Conservation (phyloP, 1,284 basidiomycete genomes). For the Psilocybe mexicana region DNA sequence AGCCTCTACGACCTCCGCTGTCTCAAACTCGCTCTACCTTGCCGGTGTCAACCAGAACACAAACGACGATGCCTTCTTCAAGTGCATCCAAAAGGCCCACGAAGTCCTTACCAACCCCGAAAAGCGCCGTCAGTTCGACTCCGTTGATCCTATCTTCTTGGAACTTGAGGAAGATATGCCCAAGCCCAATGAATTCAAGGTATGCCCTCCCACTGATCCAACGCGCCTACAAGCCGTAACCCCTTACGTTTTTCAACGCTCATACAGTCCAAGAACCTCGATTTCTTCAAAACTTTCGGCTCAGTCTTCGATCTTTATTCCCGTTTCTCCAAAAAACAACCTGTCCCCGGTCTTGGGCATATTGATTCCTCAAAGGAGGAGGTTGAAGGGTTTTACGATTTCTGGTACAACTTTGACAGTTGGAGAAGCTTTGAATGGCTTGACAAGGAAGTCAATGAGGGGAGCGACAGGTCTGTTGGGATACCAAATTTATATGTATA, state of each 20-base stretch:
- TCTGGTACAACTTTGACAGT: slow-evolving; percentile 99
- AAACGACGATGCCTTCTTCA: slow-evolving; percentile 99
- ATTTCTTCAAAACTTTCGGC: slow-evolving; percentile 62
- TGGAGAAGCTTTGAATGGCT: slow-evolving; percentile 99
- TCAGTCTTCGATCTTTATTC: slow-evolving; percentile 91
- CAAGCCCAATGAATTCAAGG: slow-evolving; percentile 66
- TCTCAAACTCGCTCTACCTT: slow-evolving; percentile 46
- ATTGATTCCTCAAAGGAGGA: slow-evolving; percentile 75
- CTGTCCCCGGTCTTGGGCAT: slow-evolving; percentile 84
- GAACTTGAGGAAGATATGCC: slow-evolving; percentile 82
- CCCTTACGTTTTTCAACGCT: background rate
- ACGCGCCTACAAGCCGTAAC: no score
- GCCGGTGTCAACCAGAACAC: slow-evolving; percentile 45
- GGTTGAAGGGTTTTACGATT: slow-evolving; percentile 96
- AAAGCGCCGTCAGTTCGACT: slow-evolving; percentile 94
- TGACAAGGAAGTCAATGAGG: slow-evolving; percentile 99
- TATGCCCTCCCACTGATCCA: slow-evolving; percentile 8
- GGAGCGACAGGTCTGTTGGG: slow-evolving; percentile 80
- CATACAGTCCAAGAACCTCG: slow-evolving; percentile 38
- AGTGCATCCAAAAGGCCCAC: slow-evolving; percentile 97
- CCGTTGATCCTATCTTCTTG: slow-evolving; percentile 81
- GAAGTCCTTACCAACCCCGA: slow-evolving; percentile 90
- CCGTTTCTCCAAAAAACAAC: slow-evolving; percentile 86
- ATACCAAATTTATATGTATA: slow-evolving; percentile 1
- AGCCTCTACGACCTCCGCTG: slow-evolving; percentile 60